Percentiles rank a stretch among this genome's conserved stretches.
Evolutionary conservation across 208 protist species (phyloP).

Genomic region (Trypanosoma rangeli): DNA sequence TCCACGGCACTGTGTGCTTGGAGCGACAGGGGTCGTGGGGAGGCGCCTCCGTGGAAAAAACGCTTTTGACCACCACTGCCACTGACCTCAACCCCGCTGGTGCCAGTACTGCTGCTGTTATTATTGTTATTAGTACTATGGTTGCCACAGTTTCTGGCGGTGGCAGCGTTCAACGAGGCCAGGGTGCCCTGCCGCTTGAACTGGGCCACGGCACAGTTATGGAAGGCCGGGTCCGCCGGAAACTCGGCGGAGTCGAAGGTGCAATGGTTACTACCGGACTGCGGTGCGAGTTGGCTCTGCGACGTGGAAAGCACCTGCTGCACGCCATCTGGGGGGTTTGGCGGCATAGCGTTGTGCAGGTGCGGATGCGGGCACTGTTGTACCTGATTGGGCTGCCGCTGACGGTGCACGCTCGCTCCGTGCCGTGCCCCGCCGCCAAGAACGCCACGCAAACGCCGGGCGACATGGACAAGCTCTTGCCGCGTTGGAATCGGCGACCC

Average conservation of each 20-base stretch:
- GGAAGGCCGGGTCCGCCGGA: background rate
- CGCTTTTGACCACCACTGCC: background rate
- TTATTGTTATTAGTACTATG: conserved; percentile 8
- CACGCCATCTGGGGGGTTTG: background rate
- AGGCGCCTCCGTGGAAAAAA: background rate
- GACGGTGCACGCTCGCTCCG: background rate
- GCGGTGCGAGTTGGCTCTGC: background rate
- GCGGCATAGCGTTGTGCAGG: background rate
- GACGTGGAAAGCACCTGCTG: background rate
- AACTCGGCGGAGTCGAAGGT: background rate
- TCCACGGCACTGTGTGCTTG: background rate
- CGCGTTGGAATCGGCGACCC: conserved; percentile 31
- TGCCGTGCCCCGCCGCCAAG: conserved; percentile 13
- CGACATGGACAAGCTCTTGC: conserved; percentile 33
- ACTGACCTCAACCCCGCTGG: background rate
- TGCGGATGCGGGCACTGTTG: background rate
- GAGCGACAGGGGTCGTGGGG: conserved; percentile 10
- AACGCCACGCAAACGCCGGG: conserved; percentile 32
- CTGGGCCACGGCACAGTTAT: background rate
- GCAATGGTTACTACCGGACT: too few relatives aligned
- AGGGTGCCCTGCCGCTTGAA: background rate
- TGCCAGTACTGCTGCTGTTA: conserved; percentile 3
- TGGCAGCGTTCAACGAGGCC: background rate
- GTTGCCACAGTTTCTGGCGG: too few relatives aligned
- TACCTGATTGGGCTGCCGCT: conserved; percentile 4